Conservation (phyloP, 257 asterid genomes). For the Solanum sitiens region DNA sequence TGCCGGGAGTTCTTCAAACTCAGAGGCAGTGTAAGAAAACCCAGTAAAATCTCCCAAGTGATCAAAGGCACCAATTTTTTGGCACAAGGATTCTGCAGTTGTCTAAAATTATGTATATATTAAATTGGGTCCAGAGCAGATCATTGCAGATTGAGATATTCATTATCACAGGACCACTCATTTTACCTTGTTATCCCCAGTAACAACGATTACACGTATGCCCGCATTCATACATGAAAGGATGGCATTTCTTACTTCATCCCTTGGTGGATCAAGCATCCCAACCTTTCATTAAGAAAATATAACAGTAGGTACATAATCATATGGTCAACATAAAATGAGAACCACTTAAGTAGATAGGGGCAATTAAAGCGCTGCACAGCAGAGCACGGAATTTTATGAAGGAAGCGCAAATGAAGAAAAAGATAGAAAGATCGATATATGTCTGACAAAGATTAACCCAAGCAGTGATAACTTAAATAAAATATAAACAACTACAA, state of each 20-base stretch:
- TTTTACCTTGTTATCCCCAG: conserved; percentile 97
- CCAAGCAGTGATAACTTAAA: neutral
- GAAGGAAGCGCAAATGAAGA: neutral
- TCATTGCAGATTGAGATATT: neutral
- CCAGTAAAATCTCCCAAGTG: conserved; percentile 79
- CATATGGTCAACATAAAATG: neutral
- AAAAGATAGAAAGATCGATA: neutral
- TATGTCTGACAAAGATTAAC: neutral
- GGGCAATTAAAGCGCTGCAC: neutral
- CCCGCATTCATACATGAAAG: conserved; percentile 98
- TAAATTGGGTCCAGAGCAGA: neutral
- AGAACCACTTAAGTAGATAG: neutral
- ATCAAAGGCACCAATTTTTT: conserved; percentile 75
- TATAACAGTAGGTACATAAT: conserved; percentile 1
- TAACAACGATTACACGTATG: conserved; percentile 94
- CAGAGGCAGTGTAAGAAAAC: conserved; percentile 88
- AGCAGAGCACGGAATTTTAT: neutral
- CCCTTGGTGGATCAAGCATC: conserved; percentile 99
- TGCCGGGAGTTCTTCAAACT: conserved; percentile 92
- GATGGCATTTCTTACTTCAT: conserved; percentile 88
- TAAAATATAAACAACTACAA: neutral
- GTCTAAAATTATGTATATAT: conserved; percentile 22
- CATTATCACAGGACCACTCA: neutral
- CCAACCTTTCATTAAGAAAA: conserved; percentile 59
- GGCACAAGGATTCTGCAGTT: conserved; percentile 95